phyloP scores from a whole-genome alignment of 2,329 filamentous ascomycete genomes.

The Botryosphaeria dothidea region DNA sequence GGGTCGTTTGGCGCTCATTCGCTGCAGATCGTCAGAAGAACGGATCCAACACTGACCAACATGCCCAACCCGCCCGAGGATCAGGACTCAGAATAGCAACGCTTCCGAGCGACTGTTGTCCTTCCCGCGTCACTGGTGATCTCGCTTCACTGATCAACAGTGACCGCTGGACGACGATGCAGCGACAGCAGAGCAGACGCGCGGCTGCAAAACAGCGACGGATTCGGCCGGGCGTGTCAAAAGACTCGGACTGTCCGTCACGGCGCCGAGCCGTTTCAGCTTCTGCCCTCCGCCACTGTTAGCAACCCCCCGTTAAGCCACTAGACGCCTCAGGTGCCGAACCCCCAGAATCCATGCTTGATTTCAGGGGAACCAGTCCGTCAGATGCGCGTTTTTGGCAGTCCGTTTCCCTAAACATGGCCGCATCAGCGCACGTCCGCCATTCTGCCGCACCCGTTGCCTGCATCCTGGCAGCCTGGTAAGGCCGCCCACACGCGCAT shows the following conservation, averaged over 20 bases:
- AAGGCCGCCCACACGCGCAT: not conserved
- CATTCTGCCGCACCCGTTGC: not conserved
- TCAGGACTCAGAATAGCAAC: not conserved
- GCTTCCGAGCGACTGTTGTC: not conserved
- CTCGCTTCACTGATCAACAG: not conserved
- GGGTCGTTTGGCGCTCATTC: not conserved
- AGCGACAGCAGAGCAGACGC: not conserved
- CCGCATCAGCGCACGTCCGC: not conserved
- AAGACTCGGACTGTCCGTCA: not conserved
- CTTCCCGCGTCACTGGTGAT: constrained; percentile 6
- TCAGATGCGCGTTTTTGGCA: not conserved
- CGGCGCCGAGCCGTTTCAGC: constrained; percentile 1
- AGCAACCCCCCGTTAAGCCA: not conserved
- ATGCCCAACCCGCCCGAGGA: not conserved
- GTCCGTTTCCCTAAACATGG: not conserved
- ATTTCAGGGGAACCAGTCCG: not conserved
- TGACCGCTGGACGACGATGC: not conserved
- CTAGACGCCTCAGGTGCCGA: not conserved
- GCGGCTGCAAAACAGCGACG: not conserved
- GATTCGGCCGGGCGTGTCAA: not conserved
- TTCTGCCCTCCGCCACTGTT: not conserved
- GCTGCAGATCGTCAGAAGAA: not conserved
- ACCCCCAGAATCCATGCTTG: not conserved
- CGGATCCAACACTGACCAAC: not conserved
- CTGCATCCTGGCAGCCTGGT: not conserved